A percentile compares a stretch with the other conserved stretches of the same genome.
These are phyloP conservation scores for Bertia moriformis DNA, from an alignment of 2,329 filamentous ascomycete species.

Conservation along the genomic window DNA sequence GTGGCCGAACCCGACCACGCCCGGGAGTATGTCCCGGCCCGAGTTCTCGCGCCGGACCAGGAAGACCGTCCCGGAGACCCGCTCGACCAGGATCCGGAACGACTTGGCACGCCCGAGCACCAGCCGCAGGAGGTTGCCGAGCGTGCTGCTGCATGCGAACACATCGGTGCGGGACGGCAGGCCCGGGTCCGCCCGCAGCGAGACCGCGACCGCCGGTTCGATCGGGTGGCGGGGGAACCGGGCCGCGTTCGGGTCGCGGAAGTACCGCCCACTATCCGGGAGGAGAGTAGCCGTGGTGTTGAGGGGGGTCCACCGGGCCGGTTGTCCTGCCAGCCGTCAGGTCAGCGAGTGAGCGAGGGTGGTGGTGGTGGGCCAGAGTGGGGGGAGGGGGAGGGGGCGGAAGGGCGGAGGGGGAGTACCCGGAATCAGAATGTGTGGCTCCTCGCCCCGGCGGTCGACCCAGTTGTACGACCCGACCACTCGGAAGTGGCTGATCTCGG, in stretches of 20 bases:
- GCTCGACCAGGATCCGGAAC: conserved; percentile 45
- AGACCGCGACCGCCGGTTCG: conserved; percentile 6
- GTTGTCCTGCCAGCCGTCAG: too few species aligned
- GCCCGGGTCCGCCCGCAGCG: conserved; percentile 20
- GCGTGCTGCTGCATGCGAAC: conserved; percentile 42
- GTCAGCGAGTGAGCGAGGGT: too few species aligned
- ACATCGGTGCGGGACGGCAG: conserved; percentile 28
- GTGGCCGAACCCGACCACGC: conserved; percentile 48
- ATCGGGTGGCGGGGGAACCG: neutral
- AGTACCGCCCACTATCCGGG: neutral
- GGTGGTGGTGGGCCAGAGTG: too few species aligned
- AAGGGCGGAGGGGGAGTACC: too few species aligned
- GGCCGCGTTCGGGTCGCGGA: neutral
- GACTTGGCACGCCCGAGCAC: conserved; percentile 22
- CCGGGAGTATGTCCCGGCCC: conserved; percentile 36
- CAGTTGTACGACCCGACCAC: conserved; percentile 1
- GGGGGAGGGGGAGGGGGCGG: too few species aligned
- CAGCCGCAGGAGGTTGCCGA: conserved; percentile 47
- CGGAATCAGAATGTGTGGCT: neutral
- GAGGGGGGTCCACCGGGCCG: neutral
- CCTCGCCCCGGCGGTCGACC: neutral
- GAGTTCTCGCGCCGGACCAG: conserved; percentile 47
- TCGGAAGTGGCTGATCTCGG: too few species aligned
- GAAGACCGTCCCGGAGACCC: conserved; percentile 41
- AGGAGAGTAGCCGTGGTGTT: neutral